Evolutionary conservation across 371 early-diverging fungal genomes (phyloP), one percentile per base, ranked within the genome.

Genomic region (Rhizopus stolonifer): DNA sequence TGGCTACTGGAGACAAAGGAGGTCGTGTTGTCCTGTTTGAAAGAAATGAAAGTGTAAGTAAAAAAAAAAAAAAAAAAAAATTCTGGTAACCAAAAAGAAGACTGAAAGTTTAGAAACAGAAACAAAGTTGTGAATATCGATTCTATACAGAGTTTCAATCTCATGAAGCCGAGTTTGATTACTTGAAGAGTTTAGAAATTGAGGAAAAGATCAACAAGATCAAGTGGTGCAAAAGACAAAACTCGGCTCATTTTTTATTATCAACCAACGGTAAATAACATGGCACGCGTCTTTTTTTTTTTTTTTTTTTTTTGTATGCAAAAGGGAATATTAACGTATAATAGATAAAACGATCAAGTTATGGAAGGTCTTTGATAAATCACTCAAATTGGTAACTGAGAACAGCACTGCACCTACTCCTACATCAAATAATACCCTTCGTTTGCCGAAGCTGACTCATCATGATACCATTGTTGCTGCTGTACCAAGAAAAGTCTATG

Each of bases 131-230:
- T 75, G 99, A 98, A 70, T 99, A 98, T 85, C 93, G 93, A 77
- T 98, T 99, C 67, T 92, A 93, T 64, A 96, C 99, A 38, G 99
- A 98, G 74, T 98, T 98, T 65, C 98, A 98, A 70, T 97, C 97
- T 49, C 99, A 99, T 79, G 95, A 97, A 70, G 93, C 98, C 26
- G 98, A 98, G 82, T 99, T 99, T 66, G 99, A 99, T 77, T 99
- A 98, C 72, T 84, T 99, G 52, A 98, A 99, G 82, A 94, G 94
- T 81, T 83, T 98, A 70, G 99, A 99, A 69, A 98, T 99, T 54
- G 95, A 98, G 69, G 99, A 99, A 66, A 98, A 98, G 74, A 98
- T 99, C 74, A 98, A 98, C 75, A 93, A 97, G 68, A 98, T 99
- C 66, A 91, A 95, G 58, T 96, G 98, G 95, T 92, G 95, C 74